These are phyloP conservation scores for Fomitopsis palustris DNA, from an alignment of 1,284 basidiomycete genomes.

Conservation along the genomic window DNA sequence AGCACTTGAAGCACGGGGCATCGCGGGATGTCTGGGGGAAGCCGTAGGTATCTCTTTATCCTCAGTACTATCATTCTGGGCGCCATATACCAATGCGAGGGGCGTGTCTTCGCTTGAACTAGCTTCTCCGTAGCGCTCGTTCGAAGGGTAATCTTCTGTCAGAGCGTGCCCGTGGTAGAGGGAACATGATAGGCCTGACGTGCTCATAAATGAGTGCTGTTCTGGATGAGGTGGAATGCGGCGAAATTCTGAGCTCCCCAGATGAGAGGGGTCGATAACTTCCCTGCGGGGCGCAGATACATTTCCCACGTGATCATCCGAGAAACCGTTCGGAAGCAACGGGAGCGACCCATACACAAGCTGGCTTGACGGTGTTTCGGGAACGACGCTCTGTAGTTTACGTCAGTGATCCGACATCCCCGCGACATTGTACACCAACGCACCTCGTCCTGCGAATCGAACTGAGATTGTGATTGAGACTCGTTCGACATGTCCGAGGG, in stretches of 20 bases:
- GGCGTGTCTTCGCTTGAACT: background rate
- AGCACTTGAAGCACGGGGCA: background rate
- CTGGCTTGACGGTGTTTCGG: background rate
- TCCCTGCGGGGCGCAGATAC: background rate
- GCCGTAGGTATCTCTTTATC: background rate
- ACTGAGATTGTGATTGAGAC: conserved; percentile 11
- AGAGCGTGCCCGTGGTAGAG: background rate
- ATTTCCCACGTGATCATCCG: background rate
- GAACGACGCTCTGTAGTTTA: background rate
- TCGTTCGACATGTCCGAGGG: conserved; percentile 12
- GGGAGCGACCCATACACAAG: background rate
- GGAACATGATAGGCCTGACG: background rate
- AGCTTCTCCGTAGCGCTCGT: background rate
- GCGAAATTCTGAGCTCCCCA: no score
- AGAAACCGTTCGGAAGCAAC: background rate
- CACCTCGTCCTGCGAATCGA: conserved; percentile 4
- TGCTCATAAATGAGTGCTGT: no score
- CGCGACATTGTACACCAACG: background rate
- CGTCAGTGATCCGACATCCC: background rate
- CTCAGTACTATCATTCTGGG: background rate
- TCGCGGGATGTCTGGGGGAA: background rate
- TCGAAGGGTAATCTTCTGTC: background rate
- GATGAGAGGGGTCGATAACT: background rate
- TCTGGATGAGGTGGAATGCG: no score
- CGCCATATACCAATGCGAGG: background rate